phyloP scores from a whole-genome alignment of 148 eudicot genomes.

The Camellia granthamiana region DNA sequence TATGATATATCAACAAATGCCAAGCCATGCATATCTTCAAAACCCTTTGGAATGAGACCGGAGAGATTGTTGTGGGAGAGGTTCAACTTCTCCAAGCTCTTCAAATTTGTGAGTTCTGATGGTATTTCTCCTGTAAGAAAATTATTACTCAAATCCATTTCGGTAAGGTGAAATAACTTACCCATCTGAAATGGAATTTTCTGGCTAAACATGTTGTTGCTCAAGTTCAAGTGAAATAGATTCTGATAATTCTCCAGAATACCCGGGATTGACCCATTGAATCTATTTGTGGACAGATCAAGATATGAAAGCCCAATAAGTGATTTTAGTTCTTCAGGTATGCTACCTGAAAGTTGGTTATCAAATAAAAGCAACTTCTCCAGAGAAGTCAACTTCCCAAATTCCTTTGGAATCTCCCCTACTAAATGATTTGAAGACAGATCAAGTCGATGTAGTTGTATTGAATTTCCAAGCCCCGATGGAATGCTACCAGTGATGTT shows the following conservation, averaged over 20 bases:
- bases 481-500: constrained; percentile 22
- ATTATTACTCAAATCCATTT: constrained; percentile 34
- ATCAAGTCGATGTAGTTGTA: constrained; percentile 25
- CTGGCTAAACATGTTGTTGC: background rate
- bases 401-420: constrained; percentile 39
- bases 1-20: constrained; percentile 27
- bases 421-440: constrained; percentile 35
- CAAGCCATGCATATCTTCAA: constrained; percentile 33
- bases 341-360: constrained; percentile 30
- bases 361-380: constrained; percentile 27
- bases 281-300: constrained; percentile 29
- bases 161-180: background rate
- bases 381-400: constrained; percentile 26
- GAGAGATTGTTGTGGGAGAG: background rate
- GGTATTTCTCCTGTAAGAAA: constrained; percentile 37
- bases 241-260: constrained; percentile 23
- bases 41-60: constrained; percentile 20
- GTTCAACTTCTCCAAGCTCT: constrained; percentile 26
- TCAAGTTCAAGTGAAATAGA: constrained; percentile 15
- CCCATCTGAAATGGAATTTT: constrained; percentile 2
- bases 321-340: constrained; percentile 32
- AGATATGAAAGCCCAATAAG: constrained; percentile 27
- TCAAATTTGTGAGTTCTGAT: constrained; percentile 21
- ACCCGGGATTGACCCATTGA: constrained; percentile 34
- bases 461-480: constrained; percentile 25